Evolutionary conservation across 371 early-diverging fungal genomes (phyloP), one percentile per base, ranked within the genome.

Genomic region (Rhizomucor pusillus): DNA sequence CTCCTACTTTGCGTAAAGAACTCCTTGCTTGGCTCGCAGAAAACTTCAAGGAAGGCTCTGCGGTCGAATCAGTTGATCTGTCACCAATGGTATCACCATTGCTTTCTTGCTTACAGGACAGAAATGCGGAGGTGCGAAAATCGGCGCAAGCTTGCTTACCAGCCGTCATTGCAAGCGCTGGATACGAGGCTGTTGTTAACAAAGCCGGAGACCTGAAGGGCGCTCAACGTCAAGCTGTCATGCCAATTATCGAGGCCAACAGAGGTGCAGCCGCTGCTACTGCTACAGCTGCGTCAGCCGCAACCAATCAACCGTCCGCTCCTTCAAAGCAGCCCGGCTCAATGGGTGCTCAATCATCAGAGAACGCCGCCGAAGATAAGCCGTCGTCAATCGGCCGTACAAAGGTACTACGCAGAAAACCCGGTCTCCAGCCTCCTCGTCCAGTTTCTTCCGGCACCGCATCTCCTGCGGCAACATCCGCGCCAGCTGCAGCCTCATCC

Each of bases 61-160:
- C 62, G 4, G 41, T 69, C 2, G 49, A 60, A 9, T 77, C 84
- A 1, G 39, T 34, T 1, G 93, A 94, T 50, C 65, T 90, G 25
- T 60, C 75, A 4, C 64, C 77, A 0, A 59, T 95, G 13, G 73
- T 92, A 5, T 70, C 81, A 20, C 86, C 93, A 10, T 59, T 89
- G 11, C 70, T 97, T 13, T 71, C 81, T 3, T 93, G 93, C 56
- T 60, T 95, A 48, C 92, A 92, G 63, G 97, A 97, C 59, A 84
- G 90, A 24, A 91, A 85, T 60, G 79, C 81, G 0, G 95, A 95
- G 24, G 96, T 96, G 11, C 84, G 98, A 53, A 95, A 95, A 61
- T 76, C 81, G 2, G 92, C 94, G 2, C 87, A 88, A 53, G 62
- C 75, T 1, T 76, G 87, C 48, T 62, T 95, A n/a, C 81, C 77